Evolutionary conservation across 805 yeast genomes (phyloP).

Genomic region (Groenewaldozyma salmanticensis): DNA sequence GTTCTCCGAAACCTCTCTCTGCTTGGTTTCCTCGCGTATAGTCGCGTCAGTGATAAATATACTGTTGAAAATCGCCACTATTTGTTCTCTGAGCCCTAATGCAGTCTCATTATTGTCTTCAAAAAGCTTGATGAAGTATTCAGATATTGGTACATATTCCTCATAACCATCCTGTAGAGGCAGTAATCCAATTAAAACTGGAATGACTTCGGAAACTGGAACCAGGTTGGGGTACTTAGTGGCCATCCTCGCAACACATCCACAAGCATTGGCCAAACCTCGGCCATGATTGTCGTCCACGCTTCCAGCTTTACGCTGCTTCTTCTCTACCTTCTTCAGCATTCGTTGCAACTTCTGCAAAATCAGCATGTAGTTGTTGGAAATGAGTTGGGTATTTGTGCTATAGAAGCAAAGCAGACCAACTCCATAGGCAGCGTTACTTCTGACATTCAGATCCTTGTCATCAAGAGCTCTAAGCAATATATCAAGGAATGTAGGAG

Average conservation of each 20-base stretch:
- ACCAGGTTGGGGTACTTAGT: conserved; percentile 58
- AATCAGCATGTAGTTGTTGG: conserved; percentile 56
- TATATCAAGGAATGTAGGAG: conserved; percentile 52
- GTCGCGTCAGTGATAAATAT: conserved; percentile 45
- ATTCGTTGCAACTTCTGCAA: conserved; percentile 60
- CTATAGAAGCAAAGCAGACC: conserved; percentile 59
- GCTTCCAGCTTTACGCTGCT: conserved; percentile 23
- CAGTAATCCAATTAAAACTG: conserved; percentile 62
- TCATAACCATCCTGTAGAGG: conserved; percentile 85
- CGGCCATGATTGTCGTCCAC: conserved; percentile 68
- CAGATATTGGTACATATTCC: conserved; percentile 86
- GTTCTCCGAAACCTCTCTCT: conserved; percentile 67
- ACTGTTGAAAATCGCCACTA: conserved; percentile 57
- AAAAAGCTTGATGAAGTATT: conserved; percentile 64
- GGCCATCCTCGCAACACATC: conserved; percentile 91
- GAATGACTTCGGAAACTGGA: conserved; percentile 70
- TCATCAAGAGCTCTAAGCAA: conserved; percentile 61
- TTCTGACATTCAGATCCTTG: conserved; percentile 81
- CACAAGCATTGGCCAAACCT: conserved; percentile 89
- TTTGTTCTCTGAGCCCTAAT: conserved; percentile 28
- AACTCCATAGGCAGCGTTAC: conserved; percentile 93
- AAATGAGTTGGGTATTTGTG: conserved; percentile 44
- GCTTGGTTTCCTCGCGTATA: conserved; percentile 52
- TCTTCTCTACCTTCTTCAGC: conserved; percentile 69
- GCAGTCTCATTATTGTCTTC: conserved; percentile 50